phyloP scores from a whole-genome alignment of 2,329 filamentous ascomycete genomes.

The Ceratocystis colombiana region DNA sequence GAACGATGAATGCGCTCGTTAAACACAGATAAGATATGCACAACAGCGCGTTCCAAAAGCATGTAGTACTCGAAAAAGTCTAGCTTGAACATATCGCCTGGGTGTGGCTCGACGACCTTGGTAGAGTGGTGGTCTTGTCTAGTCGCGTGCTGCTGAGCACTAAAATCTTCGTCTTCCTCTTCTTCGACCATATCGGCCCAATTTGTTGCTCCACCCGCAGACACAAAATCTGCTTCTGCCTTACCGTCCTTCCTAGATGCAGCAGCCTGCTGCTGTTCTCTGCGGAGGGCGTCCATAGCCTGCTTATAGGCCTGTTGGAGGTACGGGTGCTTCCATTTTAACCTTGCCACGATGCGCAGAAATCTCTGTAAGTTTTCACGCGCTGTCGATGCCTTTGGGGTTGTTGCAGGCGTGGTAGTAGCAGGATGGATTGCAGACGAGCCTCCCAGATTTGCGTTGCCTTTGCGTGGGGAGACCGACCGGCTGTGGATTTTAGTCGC shows the following conservation, averaged over 20 bases:
- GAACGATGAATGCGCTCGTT: constrained; percentile 42
- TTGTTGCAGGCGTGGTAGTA: constrained; percentile 10
- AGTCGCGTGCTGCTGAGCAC: not conserved
- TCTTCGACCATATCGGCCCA: constrained; percentile 22
- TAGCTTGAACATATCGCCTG: constrained; percentile 56
- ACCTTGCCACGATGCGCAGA: constrained; percentile 33
- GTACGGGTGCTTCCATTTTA: constrained; percentile 55
- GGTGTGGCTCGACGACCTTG: constrained; percentile 40
- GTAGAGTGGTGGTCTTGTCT: not conserved
- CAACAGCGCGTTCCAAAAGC: constrained; percentile 59
- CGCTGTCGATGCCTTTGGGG: constrained; percentile 14
- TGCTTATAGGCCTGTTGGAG: constrained; percentile 47
- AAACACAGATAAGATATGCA: constrained; percentile 55
- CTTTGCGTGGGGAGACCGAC: not conserved
- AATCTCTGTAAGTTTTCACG: constrained; percentile 25
- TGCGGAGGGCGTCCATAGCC: constrained; percentile 33
- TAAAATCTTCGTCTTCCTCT: constrained; percentile 29
- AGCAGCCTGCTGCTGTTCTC: not conserved
- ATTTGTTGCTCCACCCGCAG: constrained; percentile 8
- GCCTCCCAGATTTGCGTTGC: not conserved
- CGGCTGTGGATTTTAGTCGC: not conserved
- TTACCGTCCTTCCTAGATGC: not conserved
- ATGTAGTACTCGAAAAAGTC: constrained; percentile 71
- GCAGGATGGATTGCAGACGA: constrained; percentile 8
- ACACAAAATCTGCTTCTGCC: not conserved